Percentiles rank a stretch among this genome's conserved stretches.
These are phyloP conservation scores for Fusarium sp. DNA, from an alignment of 2,329 filamentous ascomycete genomes.

Conservation along the genomic window DNA sequence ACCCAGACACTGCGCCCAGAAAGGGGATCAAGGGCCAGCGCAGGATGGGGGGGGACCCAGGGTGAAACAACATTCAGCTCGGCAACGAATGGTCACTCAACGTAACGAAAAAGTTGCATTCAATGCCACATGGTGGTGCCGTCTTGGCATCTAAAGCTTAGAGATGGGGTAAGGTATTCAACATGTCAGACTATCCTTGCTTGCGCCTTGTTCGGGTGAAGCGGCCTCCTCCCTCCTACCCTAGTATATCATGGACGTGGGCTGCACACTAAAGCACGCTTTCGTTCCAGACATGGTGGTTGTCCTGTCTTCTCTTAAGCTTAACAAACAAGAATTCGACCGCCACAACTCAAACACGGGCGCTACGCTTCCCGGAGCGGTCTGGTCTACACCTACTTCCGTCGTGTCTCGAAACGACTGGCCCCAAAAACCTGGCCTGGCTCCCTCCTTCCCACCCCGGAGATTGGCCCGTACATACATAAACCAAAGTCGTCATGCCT, in stretches of 20 bases:
- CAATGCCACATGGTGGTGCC: conserved; percentile 10
- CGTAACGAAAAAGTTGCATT: background rate
- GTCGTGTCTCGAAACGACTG: conserved; percentile 2
- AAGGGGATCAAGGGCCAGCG: background rate
- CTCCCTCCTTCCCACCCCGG: background rate
- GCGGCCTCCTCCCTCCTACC: background rate
- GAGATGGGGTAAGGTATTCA: background rate
- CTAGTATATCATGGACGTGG: background rate
- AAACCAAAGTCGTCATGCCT: conserved; percentile 18
- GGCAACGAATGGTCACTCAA: background rate
- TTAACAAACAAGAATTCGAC: background rate
- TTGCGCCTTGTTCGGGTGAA: background rate
- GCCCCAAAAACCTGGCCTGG: background rate
- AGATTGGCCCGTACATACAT: conserved; percentile 8
- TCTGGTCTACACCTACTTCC: background rate
- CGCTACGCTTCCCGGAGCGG: background rate
- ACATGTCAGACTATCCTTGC: background rate
- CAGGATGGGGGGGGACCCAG: background rate
- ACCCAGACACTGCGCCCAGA: background rate
- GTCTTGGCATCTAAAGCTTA: background rate
- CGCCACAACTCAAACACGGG: background rate
- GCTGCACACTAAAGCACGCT: background rate
- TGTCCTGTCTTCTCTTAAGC: background rate
- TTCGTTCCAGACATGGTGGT: background rate
- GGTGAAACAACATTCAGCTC: background rate